These are phyloP conservation scores for Neurospora sublineolata DNA, from an alignment of 495 filamentous ascomycete species.

Conservation along the genomic window DNA sequence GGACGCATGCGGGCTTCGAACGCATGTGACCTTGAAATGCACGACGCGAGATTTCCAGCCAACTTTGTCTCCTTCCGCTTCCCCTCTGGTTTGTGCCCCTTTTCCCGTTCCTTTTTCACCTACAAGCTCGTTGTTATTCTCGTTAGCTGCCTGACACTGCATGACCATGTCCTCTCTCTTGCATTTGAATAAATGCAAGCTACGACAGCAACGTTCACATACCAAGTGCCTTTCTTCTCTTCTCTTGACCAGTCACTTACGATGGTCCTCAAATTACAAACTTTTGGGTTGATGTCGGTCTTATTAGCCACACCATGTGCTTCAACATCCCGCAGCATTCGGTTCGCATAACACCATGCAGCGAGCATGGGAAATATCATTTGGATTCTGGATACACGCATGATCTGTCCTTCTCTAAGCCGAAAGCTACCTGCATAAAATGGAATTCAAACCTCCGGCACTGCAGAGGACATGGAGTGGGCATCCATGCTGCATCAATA, in stretches of 20 bases:
- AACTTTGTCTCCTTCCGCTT: not conserved
- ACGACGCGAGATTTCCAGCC: not conserved
- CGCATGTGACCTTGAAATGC: not conserved
- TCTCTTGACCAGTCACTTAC: not conserved
- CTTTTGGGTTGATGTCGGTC: not conserved
- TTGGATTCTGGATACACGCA: not conserved
- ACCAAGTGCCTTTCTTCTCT: not conserved
- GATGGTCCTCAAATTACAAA: not conserved
- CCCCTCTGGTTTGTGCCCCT: not conserved
- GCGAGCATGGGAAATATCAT: not conserved
- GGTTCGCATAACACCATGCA: not conserved
- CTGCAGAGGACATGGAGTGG: not conserved
- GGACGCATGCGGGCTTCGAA: not conserved
- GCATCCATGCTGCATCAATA: not conserved
- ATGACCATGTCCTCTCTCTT: not conserved
- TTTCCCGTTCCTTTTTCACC: not conserved
- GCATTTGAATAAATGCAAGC: not conserved
- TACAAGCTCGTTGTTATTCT: not conserved
- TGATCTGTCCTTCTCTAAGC: not conserved
- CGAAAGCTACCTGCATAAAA: not conserved
- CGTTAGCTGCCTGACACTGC: not conserved
- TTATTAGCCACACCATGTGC: not conserved
- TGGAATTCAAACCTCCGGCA: not conserved
- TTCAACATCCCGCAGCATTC: not conserved
- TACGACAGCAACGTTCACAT: not conserved